A percentile compares a stretch with the other conserved stretches of the same genome.
Evolutionary conservation across 805 yeast genomes (phyloP).

Genomic region (Ogataea henricii): DNA sequence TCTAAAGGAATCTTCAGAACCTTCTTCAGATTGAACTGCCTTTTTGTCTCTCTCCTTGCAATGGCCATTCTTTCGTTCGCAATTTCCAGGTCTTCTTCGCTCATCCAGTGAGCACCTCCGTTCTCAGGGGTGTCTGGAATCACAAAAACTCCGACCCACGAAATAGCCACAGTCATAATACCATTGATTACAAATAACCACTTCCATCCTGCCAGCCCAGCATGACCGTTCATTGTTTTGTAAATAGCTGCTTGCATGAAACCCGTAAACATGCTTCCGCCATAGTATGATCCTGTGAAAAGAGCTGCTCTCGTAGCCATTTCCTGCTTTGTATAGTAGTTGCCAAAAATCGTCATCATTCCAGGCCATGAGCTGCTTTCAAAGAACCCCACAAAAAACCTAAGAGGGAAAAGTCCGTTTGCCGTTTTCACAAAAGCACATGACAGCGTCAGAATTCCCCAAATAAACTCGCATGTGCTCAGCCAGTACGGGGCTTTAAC

Average conservation of each 20-base stretch:
- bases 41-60: not conserved
- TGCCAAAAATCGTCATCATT: conserved; percentile 44
- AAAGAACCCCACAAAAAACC: conserved; percentile 61
- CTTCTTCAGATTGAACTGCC: not conserved
- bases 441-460: conserved; percentile 59
- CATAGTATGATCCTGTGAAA: conserved; percentile 60
- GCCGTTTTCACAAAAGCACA: conserved; percentile 44
- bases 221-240: conserved; percentile 45
- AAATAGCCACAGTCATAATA: conserved; percentile 56
- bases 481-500: conserved; percentile 52
- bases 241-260: conserved; percentile 58
- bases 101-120: conserved; percentile 31
- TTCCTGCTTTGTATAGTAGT: conserved; percentile 57
- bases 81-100: conserved; percentile 4
- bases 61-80: conserved; percentile 1
- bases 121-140: conserved; percentile 53
- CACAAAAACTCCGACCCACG: conserved; percentile 53
- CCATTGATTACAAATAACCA: conserved; percentile 72
- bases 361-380: conserved; percentile 53
- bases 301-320: conserved; percentile 60
- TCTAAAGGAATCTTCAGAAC: not conserved
- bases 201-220: conserved; percentile 63
- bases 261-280: conserved; percentile 63
- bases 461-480: conserved; percentile 53
- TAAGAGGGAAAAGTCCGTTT: conserved; percentile 49